These are phyloP conservation scores for Pyrus hybrid DNA, from an alignment of 331 rosid genomes.

Conservation along the genomic window DNA sequence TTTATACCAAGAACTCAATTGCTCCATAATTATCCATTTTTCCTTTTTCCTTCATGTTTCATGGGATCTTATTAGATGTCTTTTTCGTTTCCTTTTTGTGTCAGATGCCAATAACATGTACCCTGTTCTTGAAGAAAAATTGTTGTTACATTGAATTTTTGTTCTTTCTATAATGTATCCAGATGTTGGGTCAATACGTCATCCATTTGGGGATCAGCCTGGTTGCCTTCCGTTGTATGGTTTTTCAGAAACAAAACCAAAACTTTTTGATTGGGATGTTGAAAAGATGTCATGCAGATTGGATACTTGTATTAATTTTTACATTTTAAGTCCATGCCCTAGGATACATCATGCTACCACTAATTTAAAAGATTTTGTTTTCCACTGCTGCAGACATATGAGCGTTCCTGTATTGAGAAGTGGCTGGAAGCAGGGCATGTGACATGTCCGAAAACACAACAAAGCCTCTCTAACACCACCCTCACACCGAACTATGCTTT, in stretches of 20 bases:
- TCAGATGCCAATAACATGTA: background rate
- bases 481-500: constrained; percentile 87
- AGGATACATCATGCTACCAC: background rate
- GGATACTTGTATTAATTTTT: constrained; percentile 4
- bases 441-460: constrained; percentile 94
- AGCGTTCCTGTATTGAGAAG: constrained; percentile 81
- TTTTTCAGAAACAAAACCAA: background rate
- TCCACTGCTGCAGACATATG: constrained; percentile 69
- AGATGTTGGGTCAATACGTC: background rate
- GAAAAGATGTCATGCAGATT: constrained; percentile 5
- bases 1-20: constrained; percentile 1
- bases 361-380: constrained; percentile 15
- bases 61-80: background rate
- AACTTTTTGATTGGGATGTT: background rate
- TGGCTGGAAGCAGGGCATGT: constrained; percentile 82
- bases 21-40: background rate
- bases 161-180: constrained; percentile 7
- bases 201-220: background rate
- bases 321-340: constrained; percentile 3
- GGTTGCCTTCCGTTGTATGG: background rate
- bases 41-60: background rate
- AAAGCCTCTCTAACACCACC: constrained; percentile 57
- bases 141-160: constrained; percentile 12
- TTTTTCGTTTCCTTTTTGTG: background rate
- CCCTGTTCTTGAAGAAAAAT: too few relatives aligned